phyloP scores from a whole-genome alignment of 257 asterid genomes.

The Salvia miltiorrhiza region DNA sequence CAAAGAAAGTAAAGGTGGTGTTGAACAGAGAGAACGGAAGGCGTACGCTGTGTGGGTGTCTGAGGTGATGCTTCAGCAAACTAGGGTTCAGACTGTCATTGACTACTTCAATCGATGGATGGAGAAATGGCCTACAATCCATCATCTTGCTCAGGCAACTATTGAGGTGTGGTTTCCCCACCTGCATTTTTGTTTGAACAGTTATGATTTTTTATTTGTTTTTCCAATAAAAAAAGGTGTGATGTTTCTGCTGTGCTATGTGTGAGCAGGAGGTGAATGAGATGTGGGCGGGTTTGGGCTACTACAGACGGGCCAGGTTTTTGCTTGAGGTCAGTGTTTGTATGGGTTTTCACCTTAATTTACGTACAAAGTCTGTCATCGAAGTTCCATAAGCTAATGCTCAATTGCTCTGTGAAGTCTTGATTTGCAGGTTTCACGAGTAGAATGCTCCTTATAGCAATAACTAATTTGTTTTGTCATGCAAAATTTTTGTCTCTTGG shows the following conservation, averaged over 20 bases:
- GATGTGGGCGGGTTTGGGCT: slow-evolving; percentile 98
- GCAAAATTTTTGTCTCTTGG: too few species aligned
- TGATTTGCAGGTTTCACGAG: too few species aligned
- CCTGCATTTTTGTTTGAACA: background rate
- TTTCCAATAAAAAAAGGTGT: background rate
- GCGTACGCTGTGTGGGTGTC: slow-evolving; percentile 99
- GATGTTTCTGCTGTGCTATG: slow-evolving; percentile 1
- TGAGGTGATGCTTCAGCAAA: slow-evolving; percentile 98
- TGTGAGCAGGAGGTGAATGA: slow-evolving; percentile 89
- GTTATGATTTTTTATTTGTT: background rate
- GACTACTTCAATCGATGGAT: slow-evolving; percentile 89
- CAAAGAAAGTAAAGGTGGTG: slow-evolving; percentile 5
- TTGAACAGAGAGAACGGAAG: slow-evolving; percentile 44
- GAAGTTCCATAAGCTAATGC: too few species aligned
- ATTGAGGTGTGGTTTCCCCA: slow-evolving; percentile 50
- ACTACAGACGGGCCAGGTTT: slow-evolving; percentile 81
- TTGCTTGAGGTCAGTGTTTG: slow-evolving; percentile 65
- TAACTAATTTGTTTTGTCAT: too few species aligned
- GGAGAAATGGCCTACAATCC: slow-evolving; percentile 89
- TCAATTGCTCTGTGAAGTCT: too few species aligned
- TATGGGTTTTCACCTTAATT: background rate
- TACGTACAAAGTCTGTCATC: too few species aligned
- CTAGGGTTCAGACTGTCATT: slow-evolving; percentile 91
- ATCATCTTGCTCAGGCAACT: slow-evolving; percentile 75
- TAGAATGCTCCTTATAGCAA: too few species aligned